Evolutionary conservation across 2,329 filamentous ascomycete genomes (phyloP).

Genomic region (Capronia americana): DNA sequence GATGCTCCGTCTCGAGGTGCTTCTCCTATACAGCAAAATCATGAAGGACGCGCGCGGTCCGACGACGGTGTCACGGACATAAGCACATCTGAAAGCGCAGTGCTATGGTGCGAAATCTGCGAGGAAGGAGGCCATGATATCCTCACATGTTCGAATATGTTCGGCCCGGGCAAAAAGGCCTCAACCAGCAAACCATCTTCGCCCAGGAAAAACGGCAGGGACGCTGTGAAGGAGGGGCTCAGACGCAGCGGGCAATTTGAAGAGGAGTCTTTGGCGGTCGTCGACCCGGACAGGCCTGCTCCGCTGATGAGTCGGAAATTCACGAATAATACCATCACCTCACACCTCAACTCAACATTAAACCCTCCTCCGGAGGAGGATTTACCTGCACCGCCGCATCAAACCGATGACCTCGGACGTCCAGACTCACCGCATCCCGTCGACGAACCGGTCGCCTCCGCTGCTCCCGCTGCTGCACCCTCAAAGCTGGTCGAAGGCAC

Average conservation of each 20-base stretch:
- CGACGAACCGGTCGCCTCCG: conserved; percentile 10
- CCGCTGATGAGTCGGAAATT: conserved; percentile 35
- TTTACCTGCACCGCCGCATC: conserved; percentile 17
- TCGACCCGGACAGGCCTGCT: conserved; percentile 32
- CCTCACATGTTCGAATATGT: conserved; percentile 91
- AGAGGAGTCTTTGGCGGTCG: not conserved
- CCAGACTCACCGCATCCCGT: conserved; percentile 24
- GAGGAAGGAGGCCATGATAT: conserved; percentile 92
- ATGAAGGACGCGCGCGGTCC: conserved; percentile 59
- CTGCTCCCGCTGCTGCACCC: conserved; percentile 23
- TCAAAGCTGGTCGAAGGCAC: conserved; percentile 49
- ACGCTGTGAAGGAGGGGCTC: not conserved
- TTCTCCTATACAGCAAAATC: conserved; percentile 9
- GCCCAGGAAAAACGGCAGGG: not conserved
- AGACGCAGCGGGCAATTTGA: not conserved
- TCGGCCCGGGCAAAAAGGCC: conserved; percentile 44
- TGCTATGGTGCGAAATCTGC: conserved; percentile 92
- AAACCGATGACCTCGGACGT: conserved; percentile 5
- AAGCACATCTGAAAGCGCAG: conserved; percentile 59
- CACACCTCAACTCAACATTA: conserved; percentile 1
- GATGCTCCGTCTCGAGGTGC: conserved; percentile 11
- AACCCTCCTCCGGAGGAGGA: conserved; percentile 19
- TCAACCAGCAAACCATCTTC: not conserved
- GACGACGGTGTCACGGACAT: conserved; percentile 62
- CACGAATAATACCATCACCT: conserved; percentile 22